Evolutionary conservation across 805 yeast species (phyloP), one percentile per base, ranked within the genome.

Genomic region (Wickerhamomyces bovis): DNA sequence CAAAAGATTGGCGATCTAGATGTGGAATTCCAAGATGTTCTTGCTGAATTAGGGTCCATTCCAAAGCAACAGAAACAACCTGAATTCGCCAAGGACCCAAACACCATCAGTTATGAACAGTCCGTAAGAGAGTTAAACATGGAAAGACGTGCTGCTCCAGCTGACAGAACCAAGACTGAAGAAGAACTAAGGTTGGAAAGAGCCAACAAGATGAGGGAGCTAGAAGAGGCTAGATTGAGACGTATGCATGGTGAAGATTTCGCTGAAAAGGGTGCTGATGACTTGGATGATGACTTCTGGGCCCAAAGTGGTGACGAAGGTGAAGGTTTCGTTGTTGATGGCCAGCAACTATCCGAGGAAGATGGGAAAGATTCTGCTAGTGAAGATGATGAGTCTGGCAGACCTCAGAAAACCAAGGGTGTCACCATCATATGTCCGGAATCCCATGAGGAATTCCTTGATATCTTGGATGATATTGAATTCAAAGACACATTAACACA

Each of bases 61-160:
- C 56, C 56, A 38, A 65, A 62, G 21, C 67, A 70, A 45, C 71
- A 56, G 38, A 39, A 26, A 3, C 20, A 44, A 4, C 42, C 42
- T 10, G 42, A 51, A 40, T 41, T 48, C 11, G 74, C 73, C 13
- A 44, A 42, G 43, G 74, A 72, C 28, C 69, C 67, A 49, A 54
- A 65, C 2, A 69, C 66, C 43, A 63, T 70, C 11, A 79, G 75
- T 22, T 86, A 86, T 62, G 89, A 84, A 57, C 71, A 70, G 57
- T 77, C 80, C 54, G 85, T 85, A 18, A 75, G 79, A 52, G 84
- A 81, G 58, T 72, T 85, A 49, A 76, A 79, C 3, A 69, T 82
- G 57, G 94, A 86, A 50, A 79, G 80, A 64, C 75, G 90, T 60
- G 83, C 94, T 11, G 89, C 76, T 2, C 94, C 94, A 28, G 81